A percentile compares a stretch with the other conserved stretches of the same genome.
Evolutionary conservation across 75 land plant genomes (phyloP).

Genomic region (Cupressus sempervirens): DNA sequence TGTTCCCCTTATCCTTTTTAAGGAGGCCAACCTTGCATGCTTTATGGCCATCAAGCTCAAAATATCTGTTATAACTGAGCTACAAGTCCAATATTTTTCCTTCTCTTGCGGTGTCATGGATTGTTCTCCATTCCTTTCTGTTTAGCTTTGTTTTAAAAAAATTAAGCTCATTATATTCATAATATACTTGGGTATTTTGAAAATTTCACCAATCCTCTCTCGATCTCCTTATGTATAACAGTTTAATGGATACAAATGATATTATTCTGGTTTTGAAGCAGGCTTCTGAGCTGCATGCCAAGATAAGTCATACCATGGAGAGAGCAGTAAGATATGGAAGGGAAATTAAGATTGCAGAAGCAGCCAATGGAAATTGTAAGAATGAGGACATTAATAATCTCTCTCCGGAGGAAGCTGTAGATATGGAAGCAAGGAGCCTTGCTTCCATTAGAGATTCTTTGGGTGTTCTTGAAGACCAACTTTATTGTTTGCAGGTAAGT

Average conservation of each 20-base stretch:
- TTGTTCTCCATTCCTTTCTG: neutral
- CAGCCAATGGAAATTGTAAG: neutral
- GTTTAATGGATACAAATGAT: constrained; percentile 40
- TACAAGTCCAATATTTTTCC: neutral
- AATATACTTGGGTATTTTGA: neutral
- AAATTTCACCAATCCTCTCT: neutral
- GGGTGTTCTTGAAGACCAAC: constrained; percentile 40
- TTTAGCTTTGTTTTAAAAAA: neutral
- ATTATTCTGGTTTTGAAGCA: constrained; percentile 34
- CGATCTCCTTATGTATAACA: neutral
- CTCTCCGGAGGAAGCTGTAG: neutral
- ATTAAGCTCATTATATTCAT: neutral
- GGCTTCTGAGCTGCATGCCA: constrained; percentile 47
- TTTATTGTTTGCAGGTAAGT: constrained; percentile 39
- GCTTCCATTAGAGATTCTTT: constrained; percentile 39
- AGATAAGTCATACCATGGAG: constrained; percentile 38
- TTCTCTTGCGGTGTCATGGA: neutral
- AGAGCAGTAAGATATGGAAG: neutral
- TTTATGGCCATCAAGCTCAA: too few species aligned
- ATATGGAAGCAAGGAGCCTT: constrained; percentile 36
- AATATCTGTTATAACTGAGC: neutral
- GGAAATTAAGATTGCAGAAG: neutral
- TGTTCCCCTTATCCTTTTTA: neutral
- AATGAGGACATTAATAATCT: neutral
- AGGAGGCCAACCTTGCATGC: neutral